Base-by-base conservation (phyloP, 2,329 filamentous ascomycete genomes). In the Macroventuria anomochaeta region DNA sequence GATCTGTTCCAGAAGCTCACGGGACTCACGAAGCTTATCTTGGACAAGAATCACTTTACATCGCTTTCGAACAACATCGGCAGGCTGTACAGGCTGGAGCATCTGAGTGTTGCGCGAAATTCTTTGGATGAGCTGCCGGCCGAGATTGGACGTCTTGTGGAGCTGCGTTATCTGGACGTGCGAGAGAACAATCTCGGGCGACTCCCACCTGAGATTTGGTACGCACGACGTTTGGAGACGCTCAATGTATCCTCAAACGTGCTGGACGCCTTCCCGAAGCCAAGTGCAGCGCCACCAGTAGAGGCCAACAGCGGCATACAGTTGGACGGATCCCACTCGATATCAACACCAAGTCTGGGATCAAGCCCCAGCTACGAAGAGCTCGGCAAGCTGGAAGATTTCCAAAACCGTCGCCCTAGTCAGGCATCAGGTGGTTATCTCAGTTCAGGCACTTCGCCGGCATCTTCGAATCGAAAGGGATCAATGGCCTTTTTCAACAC, bases 231-330 rank as follows among this genome's bases (percentile, higher is more conserved):
- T 70, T 77, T 99, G 48, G 93, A 97, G 74, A 93, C 89, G 0
- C 83, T 99, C 54, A 99, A 99, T 65, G 88, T 96, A 11, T 97
- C 93, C 0, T 97, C 95, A 10, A 99, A 99, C 64, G 88, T 97
- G 6, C 81, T 99, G 17, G 89, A 93, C 43, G 86, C 85, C 33
- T 97, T 99, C 70, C 95, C 95, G 1, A 97, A 96, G 70, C 91
- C 91, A 18, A 80, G 81, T 38, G 88, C 88, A 7, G 86, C 90
- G 40, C 86, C 90, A 43, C 86, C 90, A 41, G 71, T 55, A 34
- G 58, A 63, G 13, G 5, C 59, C 13, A 73, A 70, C 47, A 69
- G 68, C 26, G 70, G 73, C 12, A 57, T 58, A 29, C 73, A 77
- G 25, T 29, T 67, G 63, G 55, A 74, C 63, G 77, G 63, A 72